Evolutionary conservation across 768 basidiomycete genomes (phyloP).

Genomic region (Auriculariales sp.): DNA sequence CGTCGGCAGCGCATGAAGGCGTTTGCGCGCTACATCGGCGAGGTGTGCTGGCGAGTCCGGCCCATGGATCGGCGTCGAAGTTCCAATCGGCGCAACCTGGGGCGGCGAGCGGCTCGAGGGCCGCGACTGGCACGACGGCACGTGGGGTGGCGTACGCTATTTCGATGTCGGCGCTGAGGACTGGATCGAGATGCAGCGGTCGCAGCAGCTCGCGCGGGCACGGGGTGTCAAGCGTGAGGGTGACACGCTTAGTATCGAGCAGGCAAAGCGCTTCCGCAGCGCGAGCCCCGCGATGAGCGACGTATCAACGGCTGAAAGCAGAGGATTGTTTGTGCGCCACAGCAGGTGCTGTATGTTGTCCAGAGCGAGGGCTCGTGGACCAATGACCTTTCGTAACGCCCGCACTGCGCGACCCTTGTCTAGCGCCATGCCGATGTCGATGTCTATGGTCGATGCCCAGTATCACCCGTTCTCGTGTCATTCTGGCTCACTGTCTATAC

Average conservation of each 20-base stretch:
- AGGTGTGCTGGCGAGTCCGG: conserved; percentile 69
- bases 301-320: conserved; percentile 42
- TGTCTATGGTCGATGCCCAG: too few species aligned
- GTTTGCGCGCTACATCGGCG: conserved; percentile 77
- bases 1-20: conserved; percentile 77
- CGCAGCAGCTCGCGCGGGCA: conserved; percentile 10
- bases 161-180: conserved; percentile 56
- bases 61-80: conserved; percentile 86
- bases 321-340: conserved; percentile 69
- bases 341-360: conserved; percentile 77
- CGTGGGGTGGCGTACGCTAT: conserved; percentile 68
- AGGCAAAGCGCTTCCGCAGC: conserved; percentile 49
- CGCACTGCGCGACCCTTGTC: too few species aligned
- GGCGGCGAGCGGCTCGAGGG: conserved; percentile 35
- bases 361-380: too few species aligned
- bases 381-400: too few species aligned
- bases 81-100: conserved; percentile 52
- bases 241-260: conserved; percentile 32
- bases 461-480: too few species aligned
- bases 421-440: too few species aligned
- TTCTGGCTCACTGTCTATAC: too few species aligned
- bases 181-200: conserved; percentile 29
- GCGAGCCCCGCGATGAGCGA: conserved; percentile 52
- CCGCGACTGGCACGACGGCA: conserved; percentile 80
- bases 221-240: conserved; percentile 35